Percentiles rank a stretch among this genome's conserved stretches.
Evolutionary conservation across 441 rosid genomes (phyloP).

Genomic region (Aleurites moluccanus): DNA sequence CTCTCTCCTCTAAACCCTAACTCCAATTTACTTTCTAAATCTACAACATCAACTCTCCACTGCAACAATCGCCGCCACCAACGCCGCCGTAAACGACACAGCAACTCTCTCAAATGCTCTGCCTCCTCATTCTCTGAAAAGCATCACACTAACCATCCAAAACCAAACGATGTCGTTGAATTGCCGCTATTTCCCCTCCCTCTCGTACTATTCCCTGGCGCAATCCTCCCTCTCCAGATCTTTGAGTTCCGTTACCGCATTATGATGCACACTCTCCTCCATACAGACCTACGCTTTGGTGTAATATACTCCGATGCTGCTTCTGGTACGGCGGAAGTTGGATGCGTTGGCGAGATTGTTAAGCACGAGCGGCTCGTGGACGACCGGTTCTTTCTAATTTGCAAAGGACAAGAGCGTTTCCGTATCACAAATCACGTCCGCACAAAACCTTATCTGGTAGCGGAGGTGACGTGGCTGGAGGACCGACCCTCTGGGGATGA

Average conservation of each 20-base stretch:
- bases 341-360: slow-evolving; percentile 88
- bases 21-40: slow-evolving; percentile 17
- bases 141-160: slow-evolving; percentile 48
- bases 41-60: neutral
- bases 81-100: slow-evolving; percentile 28
- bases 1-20: slow-evolving; percentile 25
- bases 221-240: slow-evolving; percentile 89
- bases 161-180: slow-evolving; percentile 63
- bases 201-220: slow-evolving; percentile 88
- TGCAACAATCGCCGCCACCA: slow-evolving; percentile 20
- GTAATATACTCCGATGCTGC: slow-evolving; percentile 75
- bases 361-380: slow-evolving; percentile 93
- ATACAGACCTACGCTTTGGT: slow-evolving; percentile 89
- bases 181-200: slow-evolving; percentile 92
- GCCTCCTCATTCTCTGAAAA: slow-evolving; percentile 75
- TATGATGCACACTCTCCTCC: slow-evolving; percentile 97
- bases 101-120: slow-evolving; percentile 44
- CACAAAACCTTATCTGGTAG: slow-evolving; percentile 85
- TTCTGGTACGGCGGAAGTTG: slow-evolving; percentile 74
- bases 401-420: slow-evolving; percentile 96
- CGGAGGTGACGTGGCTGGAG: slow-evolving; percentile 84
- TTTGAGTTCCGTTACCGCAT: slow-evolving; percentile 95
- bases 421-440: slow-evolving; percentile 73
- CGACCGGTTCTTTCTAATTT: slow-evolving; percentile 83
- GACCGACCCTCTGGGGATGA: slow-evolving; percentile 86